A percentile compares a stretch with the other conserved stretches of the same genome.
phyloP scores from a whole-genome alignment of 2,329 filamentous ascomycete species.

The Sclerotinia minor region DNA sequence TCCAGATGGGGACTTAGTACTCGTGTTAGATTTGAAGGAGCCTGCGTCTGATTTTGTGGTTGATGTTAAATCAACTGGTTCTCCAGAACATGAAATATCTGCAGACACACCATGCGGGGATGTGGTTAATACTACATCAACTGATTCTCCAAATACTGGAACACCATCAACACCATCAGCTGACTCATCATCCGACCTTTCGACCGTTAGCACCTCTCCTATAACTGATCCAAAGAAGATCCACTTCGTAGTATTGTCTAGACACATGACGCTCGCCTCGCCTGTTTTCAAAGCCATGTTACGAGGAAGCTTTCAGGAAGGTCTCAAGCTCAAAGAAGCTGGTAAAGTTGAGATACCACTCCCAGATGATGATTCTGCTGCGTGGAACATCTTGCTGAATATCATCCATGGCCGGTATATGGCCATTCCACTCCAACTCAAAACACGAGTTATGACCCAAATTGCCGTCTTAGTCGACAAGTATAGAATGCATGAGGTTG shows the following conservation, averaged over 20 bases:
- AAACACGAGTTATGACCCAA: not conserved
- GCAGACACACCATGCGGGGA: too few relatives aligned
- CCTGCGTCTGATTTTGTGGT: not conserved
- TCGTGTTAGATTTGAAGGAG: not conserved
- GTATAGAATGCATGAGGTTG: conserved; percentile 11
- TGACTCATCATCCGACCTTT: too few relatives aligned
- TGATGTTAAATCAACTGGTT: too few relatives aligned
- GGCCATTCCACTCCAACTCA: not conserved
- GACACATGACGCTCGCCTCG: not conserved
- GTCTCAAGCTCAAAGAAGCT: not conserved
- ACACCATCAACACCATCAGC: too few relatives aligned
- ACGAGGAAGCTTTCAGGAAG: not conserved
- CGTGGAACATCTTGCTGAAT: not conserved
- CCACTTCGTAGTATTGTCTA: not conserved
- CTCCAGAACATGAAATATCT: too few relatives aligned
- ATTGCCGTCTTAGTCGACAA: conserved; percentile 9
- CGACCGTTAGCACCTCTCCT: too few relatives aligned
- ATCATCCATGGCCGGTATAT: not conserved
- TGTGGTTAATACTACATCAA: too few relatives aligned
- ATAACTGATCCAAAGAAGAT: not conserved
- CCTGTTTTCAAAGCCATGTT: not conserved
- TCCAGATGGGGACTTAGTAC: not conserved
- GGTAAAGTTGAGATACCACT: not conserved
- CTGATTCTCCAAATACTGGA: too few relatives aligned
- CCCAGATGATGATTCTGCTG: not conserved